phyloP scores from a whole-genome alignment of 202 grass and related monocot genomes.

The Schoenoplectus tabernaemontani region DNA sequence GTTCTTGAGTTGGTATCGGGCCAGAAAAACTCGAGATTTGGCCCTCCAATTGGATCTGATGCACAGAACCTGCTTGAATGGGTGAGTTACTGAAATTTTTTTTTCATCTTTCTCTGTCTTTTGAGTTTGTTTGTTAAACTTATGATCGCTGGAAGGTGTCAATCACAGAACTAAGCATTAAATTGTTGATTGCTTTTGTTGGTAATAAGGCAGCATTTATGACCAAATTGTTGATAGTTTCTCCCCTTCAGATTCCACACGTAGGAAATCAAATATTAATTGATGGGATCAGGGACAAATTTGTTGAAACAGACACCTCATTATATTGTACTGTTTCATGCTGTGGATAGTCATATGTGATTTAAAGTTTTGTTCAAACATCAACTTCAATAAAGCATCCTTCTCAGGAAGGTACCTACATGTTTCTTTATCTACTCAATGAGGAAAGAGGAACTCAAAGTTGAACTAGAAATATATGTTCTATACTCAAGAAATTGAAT shows the following conservation, averaged over 20 bases:
- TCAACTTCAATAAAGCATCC: background rate
- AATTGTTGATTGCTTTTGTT: background rate
- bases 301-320: background rate
- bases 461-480: background rate
- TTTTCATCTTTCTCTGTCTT: background rate
- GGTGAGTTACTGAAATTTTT: conserved; percentile 31
- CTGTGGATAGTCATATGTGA: background rate
- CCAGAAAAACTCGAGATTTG: conserved; percentile 59
- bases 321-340: background rate
- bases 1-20: conserved; percentile 71
- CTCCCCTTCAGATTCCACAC: background rate
- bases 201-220: background rate
- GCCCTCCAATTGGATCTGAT: conserved; percentile 29
- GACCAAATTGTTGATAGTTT: background rate
- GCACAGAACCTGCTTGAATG: conserved; percentile 71
- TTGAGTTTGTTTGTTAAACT: background rate
- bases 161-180: background rate
- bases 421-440: background rate
- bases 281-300: background rate
- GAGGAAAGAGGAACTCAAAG: background rate
- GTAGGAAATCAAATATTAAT: background rate
- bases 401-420: background rate
- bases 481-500: background rate
- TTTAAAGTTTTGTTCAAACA: background rate
- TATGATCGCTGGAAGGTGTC: background rate